A percentile compares a stretch with the other conserved stretches of the same genome.
These are phyloP conservation scores for Actinidia polygama DNA, from an alignment of 179 eudicot species.

Conservation along the genomic window DNA sequence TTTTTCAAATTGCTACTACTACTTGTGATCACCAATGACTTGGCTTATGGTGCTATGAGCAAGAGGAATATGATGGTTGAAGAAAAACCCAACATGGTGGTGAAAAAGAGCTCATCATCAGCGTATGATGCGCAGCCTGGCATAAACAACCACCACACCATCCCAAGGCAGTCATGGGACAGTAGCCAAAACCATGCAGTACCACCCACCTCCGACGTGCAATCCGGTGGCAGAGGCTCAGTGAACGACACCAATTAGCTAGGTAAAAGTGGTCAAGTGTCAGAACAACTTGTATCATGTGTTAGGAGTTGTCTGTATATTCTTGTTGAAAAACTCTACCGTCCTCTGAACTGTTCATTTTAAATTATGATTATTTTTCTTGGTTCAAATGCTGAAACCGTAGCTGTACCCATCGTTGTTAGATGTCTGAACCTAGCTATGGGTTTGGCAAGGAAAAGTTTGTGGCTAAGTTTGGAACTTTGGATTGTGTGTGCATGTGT, in stretches of 20 bases:
- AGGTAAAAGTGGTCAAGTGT: neutral
- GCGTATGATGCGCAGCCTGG: neutral
- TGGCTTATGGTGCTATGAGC: neutral
- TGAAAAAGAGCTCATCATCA: neutral
- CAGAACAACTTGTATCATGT: neutral
- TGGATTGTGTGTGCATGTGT: neutral
- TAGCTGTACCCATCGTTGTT: too few species aligned
- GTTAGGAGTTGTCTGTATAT: neutral
- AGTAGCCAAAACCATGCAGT: slow-evolving; percentile 8
- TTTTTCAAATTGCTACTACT: slow-evolving; percentile 1
- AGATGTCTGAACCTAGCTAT: neutral
- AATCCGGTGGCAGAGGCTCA: neutral
- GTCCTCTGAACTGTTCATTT: too few species aligned
- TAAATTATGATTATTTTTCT: too few species aligned
- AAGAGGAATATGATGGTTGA: slow-evolving; percentile 10
- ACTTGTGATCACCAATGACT: neutral
- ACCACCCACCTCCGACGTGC: neutral
- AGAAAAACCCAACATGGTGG: neutral
- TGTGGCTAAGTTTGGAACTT: neutral
- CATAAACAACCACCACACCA: slow-evolving; percentile 28
- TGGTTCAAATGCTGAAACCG: too few species aligned
- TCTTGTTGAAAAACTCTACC: too few species aligned
- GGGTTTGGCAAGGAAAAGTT: neutral
- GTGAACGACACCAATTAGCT: neutral
- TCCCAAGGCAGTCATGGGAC: slow-evolving; percentile 31